Conservation (phyloP, 148 eudicot genomes). For the Drosera capensis region DNA sequence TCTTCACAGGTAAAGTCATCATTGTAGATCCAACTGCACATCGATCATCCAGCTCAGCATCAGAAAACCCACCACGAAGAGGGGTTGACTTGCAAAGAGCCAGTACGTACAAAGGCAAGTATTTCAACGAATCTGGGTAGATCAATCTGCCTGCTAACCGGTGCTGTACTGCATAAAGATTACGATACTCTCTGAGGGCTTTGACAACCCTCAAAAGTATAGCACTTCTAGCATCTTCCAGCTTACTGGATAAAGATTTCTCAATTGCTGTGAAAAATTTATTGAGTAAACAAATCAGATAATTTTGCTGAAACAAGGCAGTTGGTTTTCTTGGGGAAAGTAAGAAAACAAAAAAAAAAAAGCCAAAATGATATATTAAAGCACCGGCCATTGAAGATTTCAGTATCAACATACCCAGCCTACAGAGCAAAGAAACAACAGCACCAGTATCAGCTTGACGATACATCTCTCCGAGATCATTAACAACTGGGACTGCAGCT, state of each 20-base stretch:
- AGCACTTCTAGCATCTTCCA: constrained; percentile 72
- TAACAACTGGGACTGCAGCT: constrained; percentile 84
- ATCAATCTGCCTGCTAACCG: constrained; percentile 86
- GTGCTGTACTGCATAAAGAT: constrained; percentile 81
- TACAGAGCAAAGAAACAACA: constrained; percentile 57
- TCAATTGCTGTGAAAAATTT: constrained; percentile 59
- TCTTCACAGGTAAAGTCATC: constrained; percentile 86
- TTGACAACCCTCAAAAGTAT: constrained; percentile 62
- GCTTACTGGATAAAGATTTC: constrained; percentile 61
- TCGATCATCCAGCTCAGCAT: constrained; percentile 85
- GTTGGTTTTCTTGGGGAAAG: background rate
- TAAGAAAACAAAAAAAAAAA: background rate
- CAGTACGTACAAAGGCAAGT: constrained; percentile 63
- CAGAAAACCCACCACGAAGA: constrained; percentile 83
- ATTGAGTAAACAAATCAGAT: background rate
- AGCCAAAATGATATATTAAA: background rate
- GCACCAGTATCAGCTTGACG: constrained; percentile 92
- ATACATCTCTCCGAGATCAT: constrained; percentile 90
- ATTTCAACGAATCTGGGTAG: constrained; percentile 84
- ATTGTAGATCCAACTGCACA: constrained; percentile 88
- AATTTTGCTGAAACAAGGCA: background rate
- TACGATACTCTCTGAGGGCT: constrained; percentile 75
- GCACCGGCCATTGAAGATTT: background rate
- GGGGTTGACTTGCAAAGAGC: constrained; percentile 69
- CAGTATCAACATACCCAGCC: constrained; percentile 46